Percentiles rank a stretch among this genome's conserved stretches.
phyloP scores from a whole-genome alignment of 83 land plant species.

The Isoetes engelmannii region DNA sequence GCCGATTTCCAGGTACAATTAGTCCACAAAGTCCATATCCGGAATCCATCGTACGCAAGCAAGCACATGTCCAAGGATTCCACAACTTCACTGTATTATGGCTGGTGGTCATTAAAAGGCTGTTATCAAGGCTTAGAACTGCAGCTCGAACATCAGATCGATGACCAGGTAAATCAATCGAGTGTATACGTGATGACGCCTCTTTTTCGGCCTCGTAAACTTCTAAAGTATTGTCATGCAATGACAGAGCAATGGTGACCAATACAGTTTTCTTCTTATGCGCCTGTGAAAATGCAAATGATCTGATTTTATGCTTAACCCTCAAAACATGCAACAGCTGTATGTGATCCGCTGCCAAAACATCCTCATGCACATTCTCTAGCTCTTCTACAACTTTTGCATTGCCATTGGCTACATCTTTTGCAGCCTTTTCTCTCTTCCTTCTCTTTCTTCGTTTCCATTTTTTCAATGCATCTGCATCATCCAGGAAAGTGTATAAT shows the following conservation, averaged over 20 bases:
- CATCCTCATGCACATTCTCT: constrained; percentile 9
- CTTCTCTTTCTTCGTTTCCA: constrained; percentile 61
- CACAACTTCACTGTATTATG: constrained; percentile 81
- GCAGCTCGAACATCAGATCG: constrained; percentile 81
- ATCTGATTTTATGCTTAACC: constrained; percentile 63
- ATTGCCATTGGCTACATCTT: constrained; percentile 24
- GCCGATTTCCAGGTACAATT: constrained; percentile 65
- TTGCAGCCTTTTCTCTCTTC: constrained; percentile 55
- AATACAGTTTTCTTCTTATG: constrained; percentile 38
- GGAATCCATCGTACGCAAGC: constrained; percentile 85
- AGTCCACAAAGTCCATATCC: constrained; percentile 76
- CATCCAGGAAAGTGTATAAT: constrained; percentile 61
- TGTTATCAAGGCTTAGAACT: constrained; percentile 62
- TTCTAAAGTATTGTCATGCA: constrained; percentile 74
- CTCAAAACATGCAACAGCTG: constrained; percentile 54
- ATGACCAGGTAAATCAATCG: constrained; percentile 79
- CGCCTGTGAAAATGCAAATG: constrained; percentile 70
- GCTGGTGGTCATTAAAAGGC: constrained; percentile 83
- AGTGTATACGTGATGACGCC: constrained; percentile 27
- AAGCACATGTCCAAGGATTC: constrained; percentile 85
- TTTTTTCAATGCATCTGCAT: constrained; percentile 61
- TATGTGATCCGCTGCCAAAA: constrained; percentile 53
- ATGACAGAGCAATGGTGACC: constrained; percentile 56
- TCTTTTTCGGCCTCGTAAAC: constrained; percentile 51
- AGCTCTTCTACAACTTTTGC: constrained; percentile 14